Conservation (phyloP, 306 rosid species). For the Dryas alaskensis region DNA sequence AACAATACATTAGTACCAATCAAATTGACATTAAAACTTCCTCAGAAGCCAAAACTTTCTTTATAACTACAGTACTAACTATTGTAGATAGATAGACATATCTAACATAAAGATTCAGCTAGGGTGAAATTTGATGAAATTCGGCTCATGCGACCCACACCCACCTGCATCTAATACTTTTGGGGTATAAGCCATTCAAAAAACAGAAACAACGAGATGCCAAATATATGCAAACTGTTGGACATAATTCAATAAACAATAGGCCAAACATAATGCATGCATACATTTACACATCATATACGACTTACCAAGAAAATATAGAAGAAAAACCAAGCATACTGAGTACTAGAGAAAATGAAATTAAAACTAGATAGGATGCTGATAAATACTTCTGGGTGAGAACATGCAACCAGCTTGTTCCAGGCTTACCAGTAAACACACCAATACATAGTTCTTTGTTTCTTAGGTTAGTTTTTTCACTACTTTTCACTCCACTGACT, state of each 20-base stretch:
- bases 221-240: background rate
- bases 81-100: background rate
- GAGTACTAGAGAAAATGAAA: background rate
- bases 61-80: constrained; percentile 3
- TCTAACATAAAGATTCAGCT: constrained; percentile 5
- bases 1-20: constrained; percentile 15
- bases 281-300: background rate
- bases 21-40: background rate
- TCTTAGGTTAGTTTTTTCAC: background rate
- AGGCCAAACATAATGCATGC: background rate
- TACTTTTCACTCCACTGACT: background rate
- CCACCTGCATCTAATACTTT: background rate
- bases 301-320: too few relatives aligned
- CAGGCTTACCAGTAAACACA: background rate
- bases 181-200: background rate
- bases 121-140: background rate
- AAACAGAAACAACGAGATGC: background rate
- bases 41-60: constrained; percentile 23
- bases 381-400: background rate
- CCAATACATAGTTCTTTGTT: background rate
- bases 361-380: background rate
- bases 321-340: too few relatives aligned
- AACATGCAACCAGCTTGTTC: background rate
- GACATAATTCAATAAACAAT: background rate
- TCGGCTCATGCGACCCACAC: background rate